Percentiles rank a stretch among this genome's conserved stretches.
These are phyloP conservation scores for Cladochytrium replicatum DNA, from an alignment of 192 early-diverging fungal species.

Conservation along the genomic window DNA sequence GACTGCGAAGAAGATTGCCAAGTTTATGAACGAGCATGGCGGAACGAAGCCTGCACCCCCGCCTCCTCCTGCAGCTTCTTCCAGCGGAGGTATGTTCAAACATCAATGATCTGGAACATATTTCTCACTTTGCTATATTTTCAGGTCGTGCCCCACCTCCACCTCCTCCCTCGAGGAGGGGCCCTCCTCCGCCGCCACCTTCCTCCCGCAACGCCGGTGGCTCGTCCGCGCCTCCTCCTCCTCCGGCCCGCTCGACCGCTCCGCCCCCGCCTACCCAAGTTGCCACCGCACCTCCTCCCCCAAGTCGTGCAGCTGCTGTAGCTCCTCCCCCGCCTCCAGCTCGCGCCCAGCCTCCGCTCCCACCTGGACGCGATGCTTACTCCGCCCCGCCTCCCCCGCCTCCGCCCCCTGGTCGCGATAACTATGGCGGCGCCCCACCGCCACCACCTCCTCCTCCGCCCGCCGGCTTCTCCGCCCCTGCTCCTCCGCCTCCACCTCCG, in stretches of 20 bases:
- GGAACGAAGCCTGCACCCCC: constrained; percentile 20
- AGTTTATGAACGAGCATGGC: constrained; percentile 42
- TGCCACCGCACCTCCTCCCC: constrained; percentile 4
- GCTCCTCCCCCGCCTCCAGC: constrained; percentile 15
- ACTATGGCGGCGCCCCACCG: neutral
- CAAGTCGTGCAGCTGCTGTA: constrained; percentile 7
- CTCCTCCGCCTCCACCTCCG: neutral
- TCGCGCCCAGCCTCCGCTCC: neutral
- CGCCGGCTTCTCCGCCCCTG: neutral
- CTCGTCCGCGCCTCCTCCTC: too few relatives aligned
- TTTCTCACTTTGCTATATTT: constrained; percentile 17
- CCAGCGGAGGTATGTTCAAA: constrained; percentile 6
- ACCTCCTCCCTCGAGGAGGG: neutral
- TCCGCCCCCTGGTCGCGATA: constrained; percentile 2
- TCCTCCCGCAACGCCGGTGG: too few relatives aligned
- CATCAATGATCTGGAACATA: neutral
- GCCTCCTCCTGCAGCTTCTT: constrained; percentile 10
- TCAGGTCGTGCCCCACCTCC: constrained; percentile 5
- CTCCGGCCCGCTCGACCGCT: too few relatives aligned
- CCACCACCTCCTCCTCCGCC: constrained; percentile 6
- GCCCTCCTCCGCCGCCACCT: neutral
- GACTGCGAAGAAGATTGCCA: constrained; percentile 29
- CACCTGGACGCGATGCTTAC: neutral
- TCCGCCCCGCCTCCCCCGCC: constrained; percentile 9
- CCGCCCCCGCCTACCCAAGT: constrained; percentile 23